Evolutionary conservation across 495 filamentous ascomycete genomes (phyloP), one percentile per base, ranked within the genome.

Genomic region (Clohesyomyces aquaticus): DNA sequence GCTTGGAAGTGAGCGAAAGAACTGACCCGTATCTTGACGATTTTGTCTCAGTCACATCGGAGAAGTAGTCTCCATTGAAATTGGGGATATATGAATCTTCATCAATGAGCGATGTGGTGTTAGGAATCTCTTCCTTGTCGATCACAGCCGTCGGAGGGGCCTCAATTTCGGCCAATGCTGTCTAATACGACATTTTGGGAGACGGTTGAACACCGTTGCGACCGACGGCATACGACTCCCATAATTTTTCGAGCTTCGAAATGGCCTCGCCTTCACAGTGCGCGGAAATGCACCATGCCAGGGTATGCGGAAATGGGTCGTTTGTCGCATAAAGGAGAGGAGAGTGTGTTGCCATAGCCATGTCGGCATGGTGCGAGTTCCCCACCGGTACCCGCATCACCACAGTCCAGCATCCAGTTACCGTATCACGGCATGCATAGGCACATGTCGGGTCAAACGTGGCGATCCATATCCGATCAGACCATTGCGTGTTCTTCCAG

Each of bases 361-460:
- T 22, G 23, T 21, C 28, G 4, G 12, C 4, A 21, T 56, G 53
- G 9, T 22, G 12, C 16, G 9, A 9, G 9, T 43, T 6, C n/a
- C 28, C 26, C n/a, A n/a, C n/a, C n/a, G n/a, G n/a, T n/a, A n/a
- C n/a, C n/a, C n/a, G n/a, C n/a, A n/a, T n/a, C n/a, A n/a, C n/a
- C n/a, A n/a, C n/a, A n/a, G n/a, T n/a, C n/a, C n/a, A n/a, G n/a
- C n/a, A n/a, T 6, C 19, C 28, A 4, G 12, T 4, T 11, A 45
- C 14, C 11, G 29, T 8, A 21, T 41, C 53, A 16, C 53, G 26
- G 21, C 53, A 56, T 11, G 53, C 53, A 22, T 45, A 56, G 12
- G 53, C 53, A 23, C 53, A 56, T 9, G 32, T 6, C 18, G 53
- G 53, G 8, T 45, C 19, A 32, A 47, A 56, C 53, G 45, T 56